A percentile compares a stretch with the other conserved stretches of the same genome.
Conservation (phyloP, 306 rosid genomes). For the Alnus rubra region DNA sequence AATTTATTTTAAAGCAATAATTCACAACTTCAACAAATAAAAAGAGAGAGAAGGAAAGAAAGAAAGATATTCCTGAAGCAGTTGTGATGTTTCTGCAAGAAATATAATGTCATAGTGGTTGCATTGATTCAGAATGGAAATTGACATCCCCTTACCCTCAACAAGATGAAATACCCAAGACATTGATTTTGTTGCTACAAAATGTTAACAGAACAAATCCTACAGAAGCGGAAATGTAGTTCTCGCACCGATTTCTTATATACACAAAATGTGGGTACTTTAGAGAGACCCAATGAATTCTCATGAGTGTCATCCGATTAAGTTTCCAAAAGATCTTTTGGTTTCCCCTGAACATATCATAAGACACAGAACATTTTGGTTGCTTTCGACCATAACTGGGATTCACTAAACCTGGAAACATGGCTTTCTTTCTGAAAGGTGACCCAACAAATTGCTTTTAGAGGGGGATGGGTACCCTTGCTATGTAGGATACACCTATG, state of each 20-base stretch:
- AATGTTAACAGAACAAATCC: slow-evolving; percentile 1
- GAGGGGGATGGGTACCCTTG: not conserved
- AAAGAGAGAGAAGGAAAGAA: not conserved
- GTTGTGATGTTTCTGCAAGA: slow-evolving; percentile 10
- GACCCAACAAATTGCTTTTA: not conserved
- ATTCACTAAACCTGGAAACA: not conserved
- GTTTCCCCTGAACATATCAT: not conserved
- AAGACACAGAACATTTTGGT: not conserved
- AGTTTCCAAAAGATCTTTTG: not conserved
- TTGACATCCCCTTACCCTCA: not conserved
- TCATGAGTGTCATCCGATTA: not conserved
- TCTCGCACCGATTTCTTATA: not conserved
- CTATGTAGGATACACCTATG: not conserved
- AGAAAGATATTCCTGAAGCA: not conserved
- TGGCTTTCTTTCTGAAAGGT: not conserved
- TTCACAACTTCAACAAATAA: not conserved
- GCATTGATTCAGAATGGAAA: not conserved
- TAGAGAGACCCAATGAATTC: not conserved
- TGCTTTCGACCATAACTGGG: not conserved
- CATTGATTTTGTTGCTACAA: not conserved
- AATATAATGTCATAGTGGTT: not conserved
- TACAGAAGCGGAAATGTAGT: not conserved
- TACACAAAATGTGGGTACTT: not conserved
- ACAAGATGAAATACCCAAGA: slow-evolving; percentile 5
- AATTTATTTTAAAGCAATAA: not conserved